A percentile compares a stretch with the other conserved stretches of the same genome.
Conservation (phyloP, 2,329 filamentous ascomycete genomes). For the Stromatinia cepivora region DNA sequence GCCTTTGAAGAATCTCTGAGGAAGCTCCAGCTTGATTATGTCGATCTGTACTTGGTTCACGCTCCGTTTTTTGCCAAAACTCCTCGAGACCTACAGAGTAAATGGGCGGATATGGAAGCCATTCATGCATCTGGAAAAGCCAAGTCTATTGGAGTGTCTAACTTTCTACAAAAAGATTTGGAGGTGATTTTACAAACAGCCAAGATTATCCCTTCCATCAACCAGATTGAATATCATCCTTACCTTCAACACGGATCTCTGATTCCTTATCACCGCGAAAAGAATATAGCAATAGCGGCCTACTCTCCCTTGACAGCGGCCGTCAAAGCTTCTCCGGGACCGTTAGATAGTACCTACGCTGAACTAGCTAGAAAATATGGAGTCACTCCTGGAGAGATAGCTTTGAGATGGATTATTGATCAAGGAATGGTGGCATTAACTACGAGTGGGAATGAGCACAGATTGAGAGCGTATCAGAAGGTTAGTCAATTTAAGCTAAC, state of each 20-base stretch:
- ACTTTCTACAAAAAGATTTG: slow-evolving; percentile 62
- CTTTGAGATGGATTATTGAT: slow-evolving; percentile 61
- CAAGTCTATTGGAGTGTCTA: slow-evolving; percentile 74
- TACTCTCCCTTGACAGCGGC: slow-evolving; percentile 58
- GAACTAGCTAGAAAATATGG: slow-evolving; percentile 58
- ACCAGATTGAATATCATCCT: slow-evolving; percentile 81
- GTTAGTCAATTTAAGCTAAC: slow-evolving; percentile 59
- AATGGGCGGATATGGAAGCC: slow-evolving; percentile 62
- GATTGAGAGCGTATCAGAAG: slow-evolving; percentile 57
- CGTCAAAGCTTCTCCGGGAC: slow-evolving; percentile 51
- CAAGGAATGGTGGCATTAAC: slow-evolving; percentile 60
- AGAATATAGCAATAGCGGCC: slow-evolving; percentile 57
- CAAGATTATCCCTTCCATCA: slow-evolving; percentile 64
- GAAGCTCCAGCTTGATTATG: slow-evolving; percentile 67
- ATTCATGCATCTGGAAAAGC: slow-evolving; percentile 67
- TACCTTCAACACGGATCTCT: slow-evolving; percentile 67
- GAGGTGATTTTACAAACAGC: slow-evolving; percentile 59
- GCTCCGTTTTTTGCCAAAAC: slow-evolving; percentile 54
- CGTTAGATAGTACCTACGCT: slow-evolving; percentile 53
- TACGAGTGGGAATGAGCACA: slow-evolving; percentile 58
- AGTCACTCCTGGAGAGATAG: slow-evolving; percentile 56
- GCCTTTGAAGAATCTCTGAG: slow-evolving; percentile 56
- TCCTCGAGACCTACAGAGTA: slow-evolving; percentile 54
- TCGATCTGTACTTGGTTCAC: slow-evolving; percentile 70
- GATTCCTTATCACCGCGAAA: slow-evolving; percentile 55